phyloP scores from a whole-genome alignment of 352 stramenopile genomes.

The Thalassiosira exigua region DNA sequence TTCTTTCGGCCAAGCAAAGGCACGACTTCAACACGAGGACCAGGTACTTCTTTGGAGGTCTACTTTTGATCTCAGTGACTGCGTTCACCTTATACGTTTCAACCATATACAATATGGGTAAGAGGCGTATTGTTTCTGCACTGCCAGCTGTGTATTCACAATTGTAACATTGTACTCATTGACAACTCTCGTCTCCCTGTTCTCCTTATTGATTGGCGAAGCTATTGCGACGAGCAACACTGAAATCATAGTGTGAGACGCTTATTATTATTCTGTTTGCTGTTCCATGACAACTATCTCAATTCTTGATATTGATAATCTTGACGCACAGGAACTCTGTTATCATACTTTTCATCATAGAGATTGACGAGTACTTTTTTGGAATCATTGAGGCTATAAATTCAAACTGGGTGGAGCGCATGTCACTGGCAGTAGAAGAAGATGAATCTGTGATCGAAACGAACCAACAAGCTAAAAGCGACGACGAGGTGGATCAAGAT shows the following conservation, averaged over 20 bases:
- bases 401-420: not conserved
- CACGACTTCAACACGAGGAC: not conserved
- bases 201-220: no score
- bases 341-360: slow-evolving; percentile 38
- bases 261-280: no score
- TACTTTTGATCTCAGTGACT: slow-evolving; percentile 17
- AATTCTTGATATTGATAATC: no score
- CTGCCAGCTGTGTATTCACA: no score
- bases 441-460: not conserved
- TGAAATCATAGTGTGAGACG: slow-evolving; percentile 41
- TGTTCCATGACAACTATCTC: no score
- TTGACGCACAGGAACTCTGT: no score
- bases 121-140: no score
- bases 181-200: no score
- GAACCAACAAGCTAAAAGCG: not conserved
- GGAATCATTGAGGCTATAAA: not conserved
- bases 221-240: slow-evolving; percentile 43
- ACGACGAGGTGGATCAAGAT: not conserved
- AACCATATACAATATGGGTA: slow-evolving; percentile 46
- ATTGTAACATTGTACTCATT: no score
- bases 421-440: not conserved
- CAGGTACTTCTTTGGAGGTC: slow-evolving; percentile 23
- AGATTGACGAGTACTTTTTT: slow-evolving; percentile 42
- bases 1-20: slow-evolving; percentile 17
- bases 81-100: slow-evolving; percentile 29